Base-by-base conservation (phyloP, 805 yeast species). In the Kazachstania kunashirensis region DNA sequence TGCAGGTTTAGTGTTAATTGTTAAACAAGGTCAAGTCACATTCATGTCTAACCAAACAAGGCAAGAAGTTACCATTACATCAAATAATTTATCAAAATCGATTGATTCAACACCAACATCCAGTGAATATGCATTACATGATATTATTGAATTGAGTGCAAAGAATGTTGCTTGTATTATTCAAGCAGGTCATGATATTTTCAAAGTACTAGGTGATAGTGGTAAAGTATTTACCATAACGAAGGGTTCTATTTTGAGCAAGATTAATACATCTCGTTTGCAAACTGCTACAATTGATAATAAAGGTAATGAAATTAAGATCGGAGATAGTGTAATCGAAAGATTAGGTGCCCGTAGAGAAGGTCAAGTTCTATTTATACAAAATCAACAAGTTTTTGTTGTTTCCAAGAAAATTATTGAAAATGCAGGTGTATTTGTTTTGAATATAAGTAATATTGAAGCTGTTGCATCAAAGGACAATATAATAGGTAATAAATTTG, bases 321-420 rank as follows among this genome's bases (percentile, higher is more conserved):
- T 84, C 26, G 96, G 96, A 34, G 98, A 92, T 55, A 79, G 92
- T 3, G 94, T 92, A n/a, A 79, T 78, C 49, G 98, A 92, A 55
- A 61, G 69, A 19, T 68, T 71, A 12, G 94, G 94, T 33, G 95
- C 86, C 49, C 78, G 83, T 48, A 75, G 94, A 56, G 88, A 83
- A 53, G 98, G 98, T 48, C 75, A 72, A 25, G 82, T 92, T 42
- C 59, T 92, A 40, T 96, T 89, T 57, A 79, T 92, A 39, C 84
- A 80, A 68, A 79, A 86, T 54, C 79, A 80, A 36, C 68, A 70
- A 34, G 70, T 92, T 42, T 92, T 89, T 58, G 66, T 88, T 33
- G 80, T 84, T 55, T 79, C 92, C 37, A 80, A 83, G 48, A 79
- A 81, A 34, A 73, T 82, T 33, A 57, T 73, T 23, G 96, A 86